A percentile compares a stretch with the other conserved stretches of the same genome.
Conservation (phyloP, 441 rosid genomes). For the Syzygium syzygioides region DNA sequence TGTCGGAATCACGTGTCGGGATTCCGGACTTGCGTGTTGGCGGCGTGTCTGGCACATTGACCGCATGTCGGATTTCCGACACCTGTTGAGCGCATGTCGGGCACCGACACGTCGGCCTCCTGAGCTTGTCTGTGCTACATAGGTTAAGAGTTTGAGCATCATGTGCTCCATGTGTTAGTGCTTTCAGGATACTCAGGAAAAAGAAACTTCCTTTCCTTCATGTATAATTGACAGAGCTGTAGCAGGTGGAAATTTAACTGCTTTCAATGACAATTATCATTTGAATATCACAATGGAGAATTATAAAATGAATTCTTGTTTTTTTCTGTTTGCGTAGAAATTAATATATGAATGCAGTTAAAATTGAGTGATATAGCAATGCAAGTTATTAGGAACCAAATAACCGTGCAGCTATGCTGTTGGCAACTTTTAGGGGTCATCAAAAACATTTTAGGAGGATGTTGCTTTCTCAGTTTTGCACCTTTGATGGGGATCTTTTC, state of each 20-base stretch:
- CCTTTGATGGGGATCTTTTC: background rate
- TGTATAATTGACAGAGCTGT: background rate
- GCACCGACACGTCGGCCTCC: no score
- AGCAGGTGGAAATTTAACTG: background rate
- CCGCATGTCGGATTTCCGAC: no score
- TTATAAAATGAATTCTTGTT: background rate
- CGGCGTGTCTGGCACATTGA: no score
- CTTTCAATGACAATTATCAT: background rate
- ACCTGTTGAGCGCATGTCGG: no score
- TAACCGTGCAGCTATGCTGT: background rate
- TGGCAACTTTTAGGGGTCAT: background rate
- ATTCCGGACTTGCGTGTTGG: no score
- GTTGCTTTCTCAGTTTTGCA: background rate
- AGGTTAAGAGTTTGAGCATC: background rate
- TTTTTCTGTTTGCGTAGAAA: background rate
- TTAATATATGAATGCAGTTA: background rate
- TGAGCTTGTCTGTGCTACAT: no score
- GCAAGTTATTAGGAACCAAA: background rate
- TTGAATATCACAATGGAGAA: background rate
- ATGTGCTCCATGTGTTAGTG: background rate
- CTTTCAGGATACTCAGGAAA: background rate
- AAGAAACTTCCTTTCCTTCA: background rate
- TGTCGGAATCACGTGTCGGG: no score
- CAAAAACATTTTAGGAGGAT: background rate
- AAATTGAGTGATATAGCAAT: background rate